Evolutionary conservation across 1,139 yeast genomes (phyloP), one percentile per base, ranked within the genome.

Genomic region (Magnusiomyces ingens): DNA sequence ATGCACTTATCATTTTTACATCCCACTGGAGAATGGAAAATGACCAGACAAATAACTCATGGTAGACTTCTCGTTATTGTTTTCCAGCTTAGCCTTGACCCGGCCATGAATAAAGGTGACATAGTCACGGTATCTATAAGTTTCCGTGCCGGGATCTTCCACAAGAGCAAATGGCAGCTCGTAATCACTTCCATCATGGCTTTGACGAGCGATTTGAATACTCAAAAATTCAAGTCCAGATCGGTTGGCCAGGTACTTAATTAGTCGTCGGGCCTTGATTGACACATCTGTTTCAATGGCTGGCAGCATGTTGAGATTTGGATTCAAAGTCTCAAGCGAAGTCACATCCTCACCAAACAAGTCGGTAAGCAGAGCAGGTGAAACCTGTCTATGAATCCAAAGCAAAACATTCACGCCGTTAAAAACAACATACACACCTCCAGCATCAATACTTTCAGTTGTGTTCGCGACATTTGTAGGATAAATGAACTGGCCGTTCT

Each of bases 371-470:
- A 93, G 72, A 56, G 81, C 69, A 5, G 85, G 81, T 60, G 85
- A 84, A 0, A 88, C 86, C 47, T 81, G 78, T 15, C 80, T 79
- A 65, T 88, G 89, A 41, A 93, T 72, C 84, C 89, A 87, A 40
- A 93, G 73, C 54, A 75, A 75, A 3, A 84, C 74, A 21, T 73
- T 67, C 35, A 72, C 74, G 13, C 96, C 95, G 63, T 87, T 81
- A 72, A 85, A 91, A 38, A 85, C 69, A 50, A 91, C 66, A 67
- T 86, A 89, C 8, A 87, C 91, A 2, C 96, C 95, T 46, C 91
- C 90, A 54, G 76, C 77, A 58, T 82, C 77, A 17, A 80, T 67
- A 2, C 73, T 70, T 12, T 71, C 61, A 4, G 75, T 64, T 29
- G 82, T 70, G 3, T 82, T 79, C 51, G 78, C 75, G 50, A 70